Conservation (phyloP, 148 eudicot species). For the Arbutus unedo region DNA sequence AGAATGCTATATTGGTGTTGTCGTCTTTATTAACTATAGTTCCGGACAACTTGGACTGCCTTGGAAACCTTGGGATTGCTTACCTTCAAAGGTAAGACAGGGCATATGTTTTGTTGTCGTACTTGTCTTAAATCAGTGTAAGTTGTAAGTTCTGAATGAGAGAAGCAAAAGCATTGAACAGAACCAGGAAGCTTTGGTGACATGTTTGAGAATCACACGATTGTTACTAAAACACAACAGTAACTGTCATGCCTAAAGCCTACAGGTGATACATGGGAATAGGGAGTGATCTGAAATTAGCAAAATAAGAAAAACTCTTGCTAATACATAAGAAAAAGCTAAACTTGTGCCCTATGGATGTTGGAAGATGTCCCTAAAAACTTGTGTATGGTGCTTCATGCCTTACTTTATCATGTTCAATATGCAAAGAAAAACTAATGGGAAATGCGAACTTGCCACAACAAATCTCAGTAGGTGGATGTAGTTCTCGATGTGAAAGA, state of each 20-base stretch:
- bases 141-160: background rate
- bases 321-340: background rate
- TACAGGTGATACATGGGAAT: background rate
- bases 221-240: background rate
- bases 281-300: background rate
- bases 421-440: background rate
- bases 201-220: slow-evolving; percentile 2
- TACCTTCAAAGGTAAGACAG: slow-evolving; percentile 73
- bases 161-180: background rate
- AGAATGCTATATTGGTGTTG: slow-evolving; percentile 88
- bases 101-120: background rate
- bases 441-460: background rate
- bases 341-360: background rate
- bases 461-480: background rate
- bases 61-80: slow-evolving; percentile 94
- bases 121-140: background rate
- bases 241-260: background rate
- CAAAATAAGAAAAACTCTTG: background rate
- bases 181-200: background rate
- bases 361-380: slow-evolving; percentile 1
- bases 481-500: background rate
- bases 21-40: slow-evolving; percentile 58
- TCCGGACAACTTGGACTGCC: slow-evolving; percentile 90
- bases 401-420: slow-evolving; percentile 1
- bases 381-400: slow-evolving; percentile 1